Evolutionary conservation across 805 yeast genomes (phyloP), one percentile per base, ranked within the genome.

Genomic region (Deakozyma indianensis): DNA sequence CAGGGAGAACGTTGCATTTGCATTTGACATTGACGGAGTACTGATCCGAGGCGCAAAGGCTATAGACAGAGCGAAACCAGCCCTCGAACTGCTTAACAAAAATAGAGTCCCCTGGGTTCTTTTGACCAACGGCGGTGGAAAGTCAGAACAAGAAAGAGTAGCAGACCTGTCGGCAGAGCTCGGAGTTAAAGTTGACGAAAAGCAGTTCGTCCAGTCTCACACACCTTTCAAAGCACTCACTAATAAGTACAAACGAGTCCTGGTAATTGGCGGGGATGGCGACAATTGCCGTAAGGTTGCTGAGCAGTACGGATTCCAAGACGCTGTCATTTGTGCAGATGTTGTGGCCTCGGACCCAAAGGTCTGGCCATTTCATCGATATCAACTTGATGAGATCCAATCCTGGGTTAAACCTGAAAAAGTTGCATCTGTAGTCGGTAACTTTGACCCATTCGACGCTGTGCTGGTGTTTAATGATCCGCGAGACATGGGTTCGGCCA

Each of bases 101-200:
- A 56, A 70, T 21, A 68, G 71, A 18, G 66, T 86, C 4, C 95
- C 96, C 1, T 88, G 77, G 64, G 75, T 86, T n/a, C 58, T 88
- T 38, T 68, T 88, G 58, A 87, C 96, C 4, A 87, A 88, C 59
- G 96, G 96, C 18, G 96, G 96, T 4, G 96, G 96, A 1, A 71
- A 71, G 25, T 62, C 73, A 11, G 96, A 87, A 56, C 49, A 55
- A 3, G 70, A 68, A n/a, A 66, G 95, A 41, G 76, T 78, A 1
- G 65, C 67, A 2, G 71, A 69, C 27, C 59, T 84, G 2, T 69
- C 77, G 1, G 55, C 64, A 5, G 61, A 62, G 28, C 60, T 82
- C 45, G 69, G 64, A 4, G 65, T 67, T 22, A 44, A 47, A 18
- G 58, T 59, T 2, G 55, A 57, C 1, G 61, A 81, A n/a, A 63